A percentile compares a stretch with the other conserved stretches of the same genome.
Conservation (phyloP, 345 rosid species). For the Lepidium didymum region DNA sequence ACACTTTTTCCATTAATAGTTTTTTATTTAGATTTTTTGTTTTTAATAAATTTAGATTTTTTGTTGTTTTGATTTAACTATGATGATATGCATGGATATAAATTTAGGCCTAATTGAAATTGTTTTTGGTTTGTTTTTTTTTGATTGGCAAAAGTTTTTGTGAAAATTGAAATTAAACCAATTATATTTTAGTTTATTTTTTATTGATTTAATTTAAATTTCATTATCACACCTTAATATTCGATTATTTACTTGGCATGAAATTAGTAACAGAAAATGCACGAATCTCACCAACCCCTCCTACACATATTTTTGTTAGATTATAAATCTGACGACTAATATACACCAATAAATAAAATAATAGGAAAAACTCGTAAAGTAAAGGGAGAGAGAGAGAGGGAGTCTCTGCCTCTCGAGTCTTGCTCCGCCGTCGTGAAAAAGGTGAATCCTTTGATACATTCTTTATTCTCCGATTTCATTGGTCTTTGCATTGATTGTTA, state of each 20-base stretch:
- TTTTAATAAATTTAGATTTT: no score
- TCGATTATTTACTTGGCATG: slow-evolving; percentile 2
- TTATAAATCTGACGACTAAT: background rate
- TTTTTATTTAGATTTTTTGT: background rate
- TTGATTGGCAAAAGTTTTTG: no score
- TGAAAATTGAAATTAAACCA: no score
- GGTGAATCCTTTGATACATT: slow-evolving; percentile 22
- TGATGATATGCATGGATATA: no score
- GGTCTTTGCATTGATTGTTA: slow-evolving; percentile 4
- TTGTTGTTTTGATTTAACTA: no score
- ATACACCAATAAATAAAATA: background rate
- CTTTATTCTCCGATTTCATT: slow-evolving; percentile 15
- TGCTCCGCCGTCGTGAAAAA: slow-evolving; percentile 18
- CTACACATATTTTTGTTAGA: background rate
- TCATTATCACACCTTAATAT: background rate
- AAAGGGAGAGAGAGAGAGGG: background rate
- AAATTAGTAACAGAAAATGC: background rate
- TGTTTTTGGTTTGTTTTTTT: no score
- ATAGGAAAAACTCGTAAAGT: background rate
- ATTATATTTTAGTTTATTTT: no score
- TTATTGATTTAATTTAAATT: background rate
- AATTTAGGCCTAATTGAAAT: no score
- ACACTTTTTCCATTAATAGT: background rate
- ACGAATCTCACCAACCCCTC: slow-evolving; percentile 12
- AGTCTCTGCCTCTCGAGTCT: background rate